phyloP scores from a whole-genome alignment of 169 alveolate species.

The Cryptosporidium sp. region DNA sequence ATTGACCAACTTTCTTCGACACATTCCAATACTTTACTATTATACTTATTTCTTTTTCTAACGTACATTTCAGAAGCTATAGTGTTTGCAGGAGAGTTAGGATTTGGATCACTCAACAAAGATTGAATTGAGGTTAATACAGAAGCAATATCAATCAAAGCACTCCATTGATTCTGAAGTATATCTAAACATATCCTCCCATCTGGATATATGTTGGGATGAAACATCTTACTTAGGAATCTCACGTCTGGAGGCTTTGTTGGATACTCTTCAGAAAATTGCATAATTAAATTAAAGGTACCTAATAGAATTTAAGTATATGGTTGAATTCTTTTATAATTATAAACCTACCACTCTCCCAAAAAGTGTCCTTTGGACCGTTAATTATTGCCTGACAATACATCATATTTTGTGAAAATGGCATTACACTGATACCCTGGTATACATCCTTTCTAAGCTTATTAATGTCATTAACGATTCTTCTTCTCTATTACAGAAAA shows the following conservation, averaged over 20 bases:
- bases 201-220: slow-evolving; percentile 92
- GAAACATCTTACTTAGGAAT: slow-evolving; percentile 86
- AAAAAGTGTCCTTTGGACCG: slow-evolving; percentile 97
- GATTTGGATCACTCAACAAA: slow-evolving; percentile 96
- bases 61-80: slow-evolving; percentile 95
- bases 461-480: slow-evolving; percentile 92
- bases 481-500: slow-evolving; percentile 77
- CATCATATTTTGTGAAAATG: slow-evolving; percentile 94
- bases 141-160: slow-evolving; percentile 96
- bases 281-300: slow-evolving; percentile 89
- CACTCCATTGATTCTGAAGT: slow-evolving; percentile 96
- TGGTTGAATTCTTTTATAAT: background rate
- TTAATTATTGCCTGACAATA: slow-evolving; percentile 97
- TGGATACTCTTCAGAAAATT: slow-evolving; percentile 89
- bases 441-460: slow-evolving; percentile 93
- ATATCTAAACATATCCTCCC: slow-evolving; percentile 95
- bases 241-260: slow-evolving; percentile 87
- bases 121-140: slow-evolving; percentile 96
- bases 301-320: slow-evolving; percentile 12
- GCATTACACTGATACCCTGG: slow-evolving; percentile 94
- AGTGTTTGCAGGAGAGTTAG: slow-evolving; percentile 96
- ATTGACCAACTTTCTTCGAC: slow-evolving; percentile 84
- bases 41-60: slow-evolving; percentile 92
- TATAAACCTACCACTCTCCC: slow-evolving; percentile 94
- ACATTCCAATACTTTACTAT: slow-evolving; percentile 89